A percentile compares a stretch with the other conserved stretches of the same genome.
Conservation (phyloP, 2,329 filamentous ascomycete species). For the Purpureocillium takamizusanense region DNA sequence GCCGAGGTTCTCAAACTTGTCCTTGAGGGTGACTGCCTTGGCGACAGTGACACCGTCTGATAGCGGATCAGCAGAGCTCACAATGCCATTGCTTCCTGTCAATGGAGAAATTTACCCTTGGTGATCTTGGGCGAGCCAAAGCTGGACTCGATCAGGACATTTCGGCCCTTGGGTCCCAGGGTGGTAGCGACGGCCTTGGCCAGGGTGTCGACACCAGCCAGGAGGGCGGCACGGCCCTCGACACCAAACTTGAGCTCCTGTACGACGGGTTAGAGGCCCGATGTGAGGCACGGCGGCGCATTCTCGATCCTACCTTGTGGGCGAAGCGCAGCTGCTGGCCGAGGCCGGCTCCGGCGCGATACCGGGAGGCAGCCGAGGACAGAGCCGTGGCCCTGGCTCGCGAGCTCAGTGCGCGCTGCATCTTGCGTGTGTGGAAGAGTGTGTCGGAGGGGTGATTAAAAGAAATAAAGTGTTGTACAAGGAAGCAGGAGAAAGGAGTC, state of each 20-base stretch:
- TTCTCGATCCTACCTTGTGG: slow-evolving; percentile 65
- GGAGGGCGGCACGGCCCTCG: slow-evolving; percentile 78
- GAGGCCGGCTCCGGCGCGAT: slow-evolving; percentile 55
- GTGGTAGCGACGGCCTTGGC: slow-evolving; percentile 94
- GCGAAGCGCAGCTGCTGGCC: slow-evolving; percentile 91
- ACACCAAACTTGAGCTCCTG: slow-evolving; percentile 98
- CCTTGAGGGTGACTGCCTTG: slow-evolving; percentile 84
- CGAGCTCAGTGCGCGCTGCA: slow-evolving; percentile 93
- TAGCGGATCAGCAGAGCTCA: background rate
- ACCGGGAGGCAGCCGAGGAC: slow-evolving; percentile 56
- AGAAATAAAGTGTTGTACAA: slow-evolving; percentile 14
- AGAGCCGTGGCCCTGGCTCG: slow-evolving; percentile 72
- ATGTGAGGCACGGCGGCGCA: too few relatives aligned
- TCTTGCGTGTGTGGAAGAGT: slow-evolving; percentile 49
- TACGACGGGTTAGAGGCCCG: slow-evolving; percentile 4
- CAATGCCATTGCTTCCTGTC: too few relatives aligned
- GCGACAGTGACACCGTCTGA: slow-evolving; percentile 82
- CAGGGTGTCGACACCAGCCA: slow-evolving; percentile 92
- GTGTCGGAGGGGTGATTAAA: slow-evolving; percentile 20
- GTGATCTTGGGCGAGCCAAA: slow-evolving; percentile 99
- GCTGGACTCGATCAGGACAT: slow-evolving; percentile 96
- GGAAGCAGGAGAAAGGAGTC: slow-evolving; percentile 10
- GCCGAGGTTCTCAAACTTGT: slow-evolving; percentile 99
- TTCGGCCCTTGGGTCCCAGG: slow-evolving; percentile 94
- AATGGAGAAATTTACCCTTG: too few relatives aligned